Conservation (phyloP, 2,329 filamentous ascomycete genomes). For the Sporothrix curviconia region DNA sequence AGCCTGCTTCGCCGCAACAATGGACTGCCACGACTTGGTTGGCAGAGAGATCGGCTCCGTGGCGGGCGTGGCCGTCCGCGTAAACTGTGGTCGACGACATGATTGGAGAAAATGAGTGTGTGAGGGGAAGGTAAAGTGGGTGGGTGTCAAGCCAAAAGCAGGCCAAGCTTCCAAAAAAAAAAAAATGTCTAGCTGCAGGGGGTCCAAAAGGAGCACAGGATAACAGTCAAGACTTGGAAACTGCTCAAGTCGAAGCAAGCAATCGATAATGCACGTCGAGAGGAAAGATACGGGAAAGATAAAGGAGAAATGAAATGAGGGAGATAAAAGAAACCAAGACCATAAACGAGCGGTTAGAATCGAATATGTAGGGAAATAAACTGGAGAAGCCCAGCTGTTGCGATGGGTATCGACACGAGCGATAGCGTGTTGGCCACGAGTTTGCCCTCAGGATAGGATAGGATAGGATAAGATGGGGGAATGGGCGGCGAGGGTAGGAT, state of each 20-base stretch:
- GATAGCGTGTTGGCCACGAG: neutral
- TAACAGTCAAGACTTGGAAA: too few relatives aligned
- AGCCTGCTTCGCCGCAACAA: slow-evolving; percentile 11
- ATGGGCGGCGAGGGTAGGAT: neutral
- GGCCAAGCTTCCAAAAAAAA: neutral
- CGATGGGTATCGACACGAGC: neutral
- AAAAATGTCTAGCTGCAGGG: neutral
- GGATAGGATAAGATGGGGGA: neutral
- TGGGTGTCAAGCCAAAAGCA: neutral
- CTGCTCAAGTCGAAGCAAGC: too few relatives aligned
- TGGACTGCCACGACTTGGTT: slow-evolving; percentile 11
- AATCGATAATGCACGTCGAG: neutral
- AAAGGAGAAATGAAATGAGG: neutral
- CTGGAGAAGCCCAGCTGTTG: neutral
- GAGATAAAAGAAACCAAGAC: neutral
- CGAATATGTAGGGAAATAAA: slow-evolving; percentile 7
- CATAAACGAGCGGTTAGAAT: neutral
- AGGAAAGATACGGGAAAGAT: neutral
- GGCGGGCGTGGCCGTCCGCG: neutral
- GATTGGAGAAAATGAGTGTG: neutral
- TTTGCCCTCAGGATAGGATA: neutral
- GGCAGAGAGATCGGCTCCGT: neutral
- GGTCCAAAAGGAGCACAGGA: slow-evolving; percentile 1
- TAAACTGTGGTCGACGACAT: slow-evolving; percentile 4
- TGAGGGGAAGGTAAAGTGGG: neutral